Evolutionary conservation across 768 basidiomycete species (phyloP).

Genomic region (Leucocoprinus leucothites): DNA sequence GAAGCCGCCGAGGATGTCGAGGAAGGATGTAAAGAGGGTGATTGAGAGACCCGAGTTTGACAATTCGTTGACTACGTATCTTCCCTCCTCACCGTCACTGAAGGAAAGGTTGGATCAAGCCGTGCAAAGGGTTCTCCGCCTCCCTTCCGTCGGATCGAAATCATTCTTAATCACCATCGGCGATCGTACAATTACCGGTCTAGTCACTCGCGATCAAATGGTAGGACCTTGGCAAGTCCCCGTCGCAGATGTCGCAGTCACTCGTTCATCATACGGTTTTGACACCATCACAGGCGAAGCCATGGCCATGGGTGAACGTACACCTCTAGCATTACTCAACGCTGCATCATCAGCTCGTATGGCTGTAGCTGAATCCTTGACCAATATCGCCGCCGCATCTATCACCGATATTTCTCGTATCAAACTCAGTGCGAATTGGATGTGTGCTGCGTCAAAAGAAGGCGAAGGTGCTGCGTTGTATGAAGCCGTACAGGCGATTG

Average conservation of each 20-base stretch:
- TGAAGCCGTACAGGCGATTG: constrained; percentile 86
- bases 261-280: constrained; percentile 92
- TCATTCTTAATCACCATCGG: constrained; percentile 99
- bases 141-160: constrained; percentile 93
- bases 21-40: constrained; percentile 54
- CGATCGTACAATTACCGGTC: constrained; percentile 89
- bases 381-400: constrained; percentile 83
- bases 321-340: constrained; percentile 84
- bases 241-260: constrained; percentile 95
- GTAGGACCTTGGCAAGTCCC: constrained; percentile 99
- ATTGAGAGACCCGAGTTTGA: constrained; percentile 58
- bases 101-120: constrained; percentile 58
- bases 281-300: constrained; percentile 83
- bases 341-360: constrained; percentile 92
- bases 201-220: constrained; percentile 97
- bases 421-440: constrained; percentile 99
- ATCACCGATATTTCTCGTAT: constrained; percentile 66
- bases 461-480: constrained; percentile 90
- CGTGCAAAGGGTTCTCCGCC: constrained; percentile 76
- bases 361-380: constrained; percentile 92
- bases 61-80: constrained; percentile 60
- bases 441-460: constrained; percentile 89
- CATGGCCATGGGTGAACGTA: constrained; percentile 98
- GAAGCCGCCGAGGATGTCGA: constrained; percentile 89
- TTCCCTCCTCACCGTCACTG: constrained; percentile 41